These are phyloP conservation scores for Nadsonia commutata DNA, from an alignment of 1,139 yeast species.

Conservation along the genomic window DNA sequence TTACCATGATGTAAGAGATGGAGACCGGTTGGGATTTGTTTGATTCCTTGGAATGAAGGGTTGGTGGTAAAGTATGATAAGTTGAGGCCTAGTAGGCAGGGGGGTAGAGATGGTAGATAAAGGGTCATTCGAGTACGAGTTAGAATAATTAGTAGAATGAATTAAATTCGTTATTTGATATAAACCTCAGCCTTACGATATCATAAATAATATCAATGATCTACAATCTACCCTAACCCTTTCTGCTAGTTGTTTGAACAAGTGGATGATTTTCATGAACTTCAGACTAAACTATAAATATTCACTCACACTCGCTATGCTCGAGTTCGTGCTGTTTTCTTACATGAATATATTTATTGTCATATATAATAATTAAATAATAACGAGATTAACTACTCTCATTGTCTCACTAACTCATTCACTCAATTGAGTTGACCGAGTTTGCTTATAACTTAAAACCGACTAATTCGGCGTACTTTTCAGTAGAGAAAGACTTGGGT, in stretches of 20 bases:
- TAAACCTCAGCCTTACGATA: no score
- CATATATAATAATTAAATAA: neutral
- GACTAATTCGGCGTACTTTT: conserved; percentile 30
- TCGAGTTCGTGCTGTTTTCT: no score
- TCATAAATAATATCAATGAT: no score
- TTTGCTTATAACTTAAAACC: conserved; percentile 23
- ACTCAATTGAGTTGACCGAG: neutral
- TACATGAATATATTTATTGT: no score
- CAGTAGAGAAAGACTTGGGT: conserved; percentile 39
- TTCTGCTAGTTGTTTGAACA: no score
- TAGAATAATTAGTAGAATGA: no score
- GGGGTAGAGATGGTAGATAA: conserved; percentile 9
- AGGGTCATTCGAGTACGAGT: conserved; percentile 4
- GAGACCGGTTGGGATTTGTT: conserved; percentile 24
- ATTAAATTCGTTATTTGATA: no score
- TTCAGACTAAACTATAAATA: no score
- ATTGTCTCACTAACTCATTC: conserved; percentile 2
- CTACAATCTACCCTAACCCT: no score
- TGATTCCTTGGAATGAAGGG: conserved; percentile 23
- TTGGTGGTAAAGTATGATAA: conserved; percentile 26
- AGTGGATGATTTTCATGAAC: no score
- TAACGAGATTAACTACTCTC: neutral
- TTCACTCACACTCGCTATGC: no score
- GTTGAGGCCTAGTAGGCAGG: conserved; percentile 28
- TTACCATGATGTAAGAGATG: conserved; percentile 28